Percentiles rank a stretch among this genome's conserved stretches.
Conservation (phyloP, 225 moss, liverwort and hornwort genomes). For the Pseudoscleropodium purum region DNA sequence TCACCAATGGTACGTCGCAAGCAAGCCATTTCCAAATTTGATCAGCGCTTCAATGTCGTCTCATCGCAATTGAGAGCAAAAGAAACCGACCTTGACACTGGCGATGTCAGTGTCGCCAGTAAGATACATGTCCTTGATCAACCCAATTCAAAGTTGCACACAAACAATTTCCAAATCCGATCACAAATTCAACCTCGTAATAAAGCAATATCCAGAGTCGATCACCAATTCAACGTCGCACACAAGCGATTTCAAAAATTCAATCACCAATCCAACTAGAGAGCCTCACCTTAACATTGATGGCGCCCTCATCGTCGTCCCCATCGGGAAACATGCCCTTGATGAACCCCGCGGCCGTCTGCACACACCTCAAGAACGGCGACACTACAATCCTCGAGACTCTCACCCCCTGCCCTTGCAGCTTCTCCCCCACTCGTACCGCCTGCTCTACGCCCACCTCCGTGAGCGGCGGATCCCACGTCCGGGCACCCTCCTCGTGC, state of each 20-base stretch:
- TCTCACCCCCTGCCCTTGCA: constrained; percentile 24
- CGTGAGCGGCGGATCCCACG: constrained; percentile 68
- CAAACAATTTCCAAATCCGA: too few relatives aligned
- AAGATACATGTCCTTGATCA: neutral
- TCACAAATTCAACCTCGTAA: neutral
- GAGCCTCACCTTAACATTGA: constrained; percentile 19
- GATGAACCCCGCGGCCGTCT: constrained; percentile 55
- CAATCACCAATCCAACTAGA: neutral
- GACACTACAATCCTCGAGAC: constrained; percentile 44
- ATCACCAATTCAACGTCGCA: neutral
- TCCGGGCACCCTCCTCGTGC: constrained; percentile 17
- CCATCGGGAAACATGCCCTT: constrained; percentile 29
- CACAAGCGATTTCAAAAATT: neutral
- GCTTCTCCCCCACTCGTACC: constrained; percentile 15
- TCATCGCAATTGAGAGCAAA: neutral
- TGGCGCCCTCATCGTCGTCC: neutral
- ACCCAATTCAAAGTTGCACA: neutral
- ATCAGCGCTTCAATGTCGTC: neutral
- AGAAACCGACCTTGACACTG: neutral
- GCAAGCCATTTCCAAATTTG: neutral
- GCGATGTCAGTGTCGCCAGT: neutral
- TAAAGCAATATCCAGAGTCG: neutral
- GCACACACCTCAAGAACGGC: constrained; percentile 61
- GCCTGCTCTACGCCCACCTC: constrained; percentile 44
- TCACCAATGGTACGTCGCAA: neutral